Base-by-base conservation (phyloP, 106 monocot species). In the Dendrobium chrysotoxum region DNA sequence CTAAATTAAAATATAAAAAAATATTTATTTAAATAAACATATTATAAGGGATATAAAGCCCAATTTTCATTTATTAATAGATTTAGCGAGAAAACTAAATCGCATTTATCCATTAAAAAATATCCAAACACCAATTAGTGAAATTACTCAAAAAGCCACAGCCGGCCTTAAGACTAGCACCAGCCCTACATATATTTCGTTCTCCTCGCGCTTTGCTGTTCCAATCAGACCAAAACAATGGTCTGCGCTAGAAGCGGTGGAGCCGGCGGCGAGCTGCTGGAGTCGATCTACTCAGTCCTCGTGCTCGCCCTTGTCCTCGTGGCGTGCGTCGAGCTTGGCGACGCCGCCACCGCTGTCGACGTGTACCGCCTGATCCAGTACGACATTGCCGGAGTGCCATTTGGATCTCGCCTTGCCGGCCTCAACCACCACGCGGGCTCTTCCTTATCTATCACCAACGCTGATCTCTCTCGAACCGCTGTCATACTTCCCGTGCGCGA, bases 301-400 rank as follows among this genome's bases (percentile, higher is more conserved):
- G 84, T 89, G 9, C 81, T 95, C 40, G 80, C 89, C 50, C 85
- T 99, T 31, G 82, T 99, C 46, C 81, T 99, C 57, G 83, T 93
- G 67, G 93, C 99, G 45, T 99, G 91, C 88, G 93, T 93, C 68
- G 99, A 99, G 87, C 91, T 99, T 67, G 92, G 95, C 77, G 95
- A 91, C 72, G 99, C 99, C 18, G 99, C 99, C 53, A 85, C 93
- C 71, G 95, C 88, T 57, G 93, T 99, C 78, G 90, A 95, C 88
- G 99, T 99, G 25, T 99, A 99, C 85, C 91, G 99, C 35, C 83
- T 99, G 53, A 93, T 99, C 77, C 99, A 99, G 85, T 99, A 95
- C 85, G 99, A 99, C 86, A 76, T 99, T 77, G 85, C 91, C 82
- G 99, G 99, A 3, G 78, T 78, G 2, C 99, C 92, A 2, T 88